phyloP scores from a whole-genome alignment of 176 grass and related monocot genomes.

The Triticum urartu region DNA sequence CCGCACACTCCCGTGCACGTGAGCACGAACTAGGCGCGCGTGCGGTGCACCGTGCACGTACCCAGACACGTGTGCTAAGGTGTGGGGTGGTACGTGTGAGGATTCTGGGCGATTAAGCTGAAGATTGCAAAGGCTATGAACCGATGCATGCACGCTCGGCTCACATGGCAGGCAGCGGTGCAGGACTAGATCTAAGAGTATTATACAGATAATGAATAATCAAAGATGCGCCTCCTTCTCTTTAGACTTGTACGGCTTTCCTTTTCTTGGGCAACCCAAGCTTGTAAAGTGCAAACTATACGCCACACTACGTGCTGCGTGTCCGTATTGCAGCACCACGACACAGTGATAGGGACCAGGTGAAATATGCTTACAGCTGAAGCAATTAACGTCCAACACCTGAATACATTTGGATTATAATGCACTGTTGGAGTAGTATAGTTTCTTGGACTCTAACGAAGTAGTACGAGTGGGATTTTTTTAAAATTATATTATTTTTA shows the following conservation, averaged over 20 bases:
- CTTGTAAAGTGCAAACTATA: too few relatives aligned
- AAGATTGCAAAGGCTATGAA: not conserved
- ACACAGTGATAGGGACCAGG: not conserved
- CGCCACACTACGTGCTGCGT: not conserved
- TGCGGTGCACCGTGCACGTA: not conserved
- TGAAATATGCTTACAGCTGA: constrained; percentile 25
- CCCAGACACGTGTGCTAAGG: not conserved
- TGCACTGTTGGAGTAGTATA: not conserved
- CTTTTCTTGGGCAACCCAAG: not conserved
- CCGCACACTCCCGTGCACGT: not conserved
- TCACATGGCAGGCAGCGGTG: constrained; percentile 25
- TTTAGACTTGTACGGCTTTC: not conserved
- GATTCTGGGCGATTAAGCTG: not conserved
- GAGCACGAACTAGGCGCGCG: not conserved
- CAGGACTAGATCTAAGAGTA: not conserved
- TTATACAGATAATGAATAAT: not conserved
- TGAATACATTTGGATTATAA: not conserved
- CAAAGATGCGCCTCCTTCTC: not conserved
- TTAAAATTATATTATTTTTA: too few relatives aligned
- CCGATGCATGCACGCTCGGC: constrained; percentile 2
- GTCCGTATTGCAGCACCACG: not conserved
- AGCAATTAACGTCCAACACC: constrained; percentile 17
- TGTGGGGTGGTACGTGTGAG: not conserved
- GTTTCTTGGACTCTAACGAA: too few relatives aligned
- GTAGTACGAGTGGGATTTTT: too few relatives aligned